Percentiles rank a stretch among this genome's conserved stretches.
phyloP scores from a whole-genome alignment of 305 asterid species.

The Fraxinus ornus region DNA sequence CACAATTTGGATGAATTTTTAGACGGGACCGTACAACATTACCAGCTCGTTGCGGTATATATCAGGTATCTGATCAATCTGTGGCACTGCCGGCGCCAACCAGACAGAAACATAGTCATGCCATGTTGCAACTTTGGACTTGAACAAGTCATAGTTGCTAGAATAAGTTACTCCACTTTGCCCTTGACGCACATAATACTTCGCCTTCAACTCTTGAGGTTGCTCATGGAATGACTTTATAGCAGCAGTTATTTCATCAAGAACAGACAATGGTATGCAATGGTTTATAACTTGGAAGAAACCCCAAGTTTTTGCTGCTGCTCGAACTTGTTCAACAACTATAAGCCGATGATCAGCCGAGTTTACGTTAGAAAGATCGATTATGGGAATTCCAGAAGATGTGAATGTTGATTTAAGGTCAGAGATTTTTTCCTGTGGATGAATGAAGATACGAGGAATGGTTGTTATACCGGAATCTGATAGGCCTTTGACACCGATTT shows the following conservation, averaged over 20 bases:
- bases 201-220: background rate
- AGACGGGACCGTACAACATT: background rate
- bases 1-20: background rate
- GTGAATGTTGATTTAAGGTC: background rate
- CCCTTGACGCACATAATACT: background rate
- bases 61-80: background rate
- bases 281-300: slow-evolving; percentile 3
- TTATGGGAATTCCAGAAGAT: background rate
- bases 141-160: background rate
- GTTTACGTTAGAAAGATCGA: background rate
- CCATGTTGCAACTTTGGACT: background rate
- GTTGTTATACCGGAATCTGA: background rate
- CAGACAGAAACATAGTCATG: background rate
- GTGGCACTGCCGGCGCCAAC: background rate
- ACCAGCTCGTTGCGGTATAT: background rate
- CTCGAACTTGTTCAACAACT: background rate
- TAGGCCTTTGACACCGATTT: background rate
- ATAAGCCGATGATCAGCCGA: background rate
- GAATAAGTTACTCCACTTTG: background rate
- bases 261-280: background rate
- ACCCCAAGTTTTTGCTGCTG: background rate
- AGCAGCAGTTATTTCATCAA: background rate
- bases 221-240: background rate
- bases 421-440: background rate
- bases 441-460: background rate